Base-by-base conservation (phyloP, 108 stramenopile species). In the Asterionellopsis glacialis region DNA sequence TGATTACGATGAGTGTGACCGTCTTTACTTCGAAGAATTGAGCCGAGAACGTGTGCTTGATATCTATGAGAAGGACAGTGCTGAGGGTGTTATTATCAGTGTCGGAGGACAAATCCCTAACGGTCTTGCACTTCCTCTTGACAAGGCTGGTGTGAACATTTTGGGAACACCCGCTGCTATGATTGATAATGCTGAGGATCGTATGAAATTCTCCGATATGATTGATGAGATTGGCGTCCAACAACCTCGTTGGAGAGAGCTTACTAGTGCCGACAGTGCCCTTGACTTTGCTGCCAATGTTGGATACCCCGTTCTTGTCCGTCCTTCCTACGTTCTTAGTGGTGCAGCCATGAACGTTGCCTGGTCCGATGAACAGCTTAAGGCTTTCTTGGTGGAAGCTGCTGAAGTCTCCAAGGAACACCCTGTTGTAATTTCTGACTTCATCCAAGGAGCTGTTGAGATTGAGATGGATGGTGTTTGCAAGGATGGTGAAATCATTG, bases 271-370 rank as follows among this genome's bases (percentile, higher is more conserved):
- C 12, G 79, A 88, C 16, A 80, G 79, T 45, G 98, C 98, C 38
- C 50, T 96, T 25, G 73, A 80, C 45, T 98, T 98, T 64, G 98
- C 98, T 44, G 69, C 75, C 23, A 65, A 93, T 45, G 93, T 95
- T 47, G 95, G 91, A 42, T 96, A 87, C 73, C 94, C 87, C 41
- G 97, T 99, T 25, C 85, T 99, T 16, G 95, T 97, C 15, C 89
- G 98, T 61, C 97, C 98, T 24, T 94, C 92, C 14, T 99, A 95
- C 76, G 97, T 99, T 33, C 88, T 99, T 7, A 91, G 89, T 65
- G 98, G 98, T 45, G 98, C 98, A 49, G 98, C 97, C 53, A 99
- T 99, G 98, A 93, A 89, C 58, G 98, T 99, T 63, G 96, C 96
- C 12, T 88, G 83, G 79, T 86, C 70, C 62, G 97, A 96, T 62